A percentile compares a stretch with the other conserved stretches of the same genome.
phyloP scores from a whole-genome alignment of 768 basidiomycete genomes.

The Boletus pseudo-olivaceus region DNA sequence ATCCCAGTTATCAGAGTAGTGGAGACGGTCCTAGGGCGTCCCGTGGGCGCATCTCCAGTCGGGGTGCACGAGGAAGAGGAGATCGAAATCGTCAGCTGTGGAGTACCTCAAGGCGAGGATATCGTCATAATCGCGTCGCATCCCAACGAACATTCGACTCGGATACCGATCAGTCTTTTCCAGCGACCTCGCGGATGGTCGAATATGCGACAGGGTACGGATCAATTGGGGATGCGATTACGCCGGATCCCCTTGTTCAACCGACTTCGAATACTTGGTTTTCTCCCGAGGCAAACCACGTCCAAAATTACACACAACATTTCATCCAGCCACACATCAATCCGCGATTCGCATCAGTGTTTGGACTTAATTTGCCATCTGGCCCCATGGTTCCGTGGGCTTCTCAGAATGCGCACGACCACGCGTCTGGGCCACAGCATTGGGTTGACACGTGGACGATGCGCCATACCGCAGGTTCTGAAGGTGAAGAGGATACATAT shows the following conservation, averaged over 20 bases:
- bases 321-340: slow-evolving; percentile 82
- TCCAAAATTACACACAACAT: slow-evolving; percentile 20
- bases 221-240: slow-evolving; percentile 31
- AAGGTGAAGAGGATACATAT: slow-evolving; percentile 25
- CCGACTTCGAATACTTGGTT: slow-evolving; percentile 17
- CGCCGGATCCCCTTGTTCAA: slow-evolving; percentile 13
- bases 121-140: slow-evolving; percentile 9
- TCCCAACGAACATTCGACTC: slow-evolving; percentile 31
- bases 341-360: slow-evolving; percentile 68
- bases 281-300: slow-evolving; percentile 7
- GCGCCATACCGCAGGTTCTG: slow-evolving; percentile 25
- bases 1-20: slow-evolving; percentile 25
- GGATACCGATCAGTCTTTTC: slow-evolving; percentile 30
- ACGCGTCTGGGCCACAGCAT: slow-evolving; percentile 7
- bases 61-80: slow-evolving; percentile 26
- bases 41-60: slow-evolving; percentile 25
- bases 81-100: slow-evolving; percentile 13
- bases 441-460: slow-evolving; percentile 42
- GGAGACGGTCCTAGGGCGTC: background rate
- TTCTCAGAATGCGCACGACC: slow-evolving; percentile 15
- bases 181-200: slow-evolving; percentile 46
- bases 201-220: slow-evolving; percentile 43
- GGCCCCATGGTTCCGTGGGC: slow-evolving; percentile 22
- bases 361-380: slow-evolving; percentile 45
- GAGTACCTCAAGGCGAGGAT: slow-evolving; percentile 20